Conservation (phyloP, 1,139 yeast species). For the Kurtzmaniella quercitrusa region DNA sequence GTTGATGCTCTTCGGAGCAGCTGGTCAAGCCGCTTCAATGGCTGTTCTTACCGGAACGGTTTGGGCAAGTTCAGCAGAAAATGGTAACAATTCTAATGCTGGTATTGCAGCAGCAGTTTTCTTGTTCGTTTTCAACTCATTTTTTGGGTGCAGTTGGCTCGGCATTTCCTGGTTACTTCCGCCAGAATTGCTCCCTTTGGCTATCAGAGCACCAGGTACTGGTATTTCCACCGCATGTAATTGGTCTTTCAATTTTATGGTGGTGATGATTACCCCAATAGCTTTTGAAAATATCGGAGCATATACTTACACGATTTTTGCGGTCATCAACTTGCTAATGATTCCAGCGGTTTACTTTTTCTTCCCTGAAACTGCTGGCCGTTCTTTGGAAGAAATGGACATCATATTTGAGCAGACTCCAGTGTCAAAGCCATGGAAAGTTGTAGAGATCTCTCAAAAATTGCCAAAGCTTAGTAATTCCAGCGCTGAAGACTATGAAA, state of each 20-base stretch:
- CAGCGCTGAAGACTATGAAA: background rate
- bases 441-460: constrained; percentile 31
- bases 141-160: constrained; percentile 29
- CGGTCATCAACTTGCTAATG: constrained; percentile 41
- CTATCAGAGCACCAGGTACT: constrained; percentile 32
- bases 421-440: constrained; percentile 32
- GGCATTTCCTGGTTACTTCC: constrained; percentile 31
- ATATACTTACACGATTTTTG: constrained; percentile 32
- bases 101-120: constrained; percentile 36
- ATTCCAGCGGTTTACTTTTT: constrained; percentile 52
- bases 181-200: constrained; percentile 36
- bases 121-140: constrained; percentile 33
- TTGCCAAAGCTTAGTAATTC: constrained; percentile 16
- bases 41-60: constrained; percentile 25
- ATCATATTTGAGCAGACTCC: constrained; percentile 48
- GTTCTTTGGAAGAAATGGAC: constrained; percentile 59
- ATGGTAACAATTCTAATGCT: constrained; percentile 12
- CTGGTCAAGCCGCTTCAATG: constrained; percentile 39
- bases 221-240: constrained; percentile 35
- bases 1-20: constrained; percentile 49
- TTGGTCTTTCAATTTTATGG: constrained; percentile 33
- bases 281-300: constrained; percentile 28
- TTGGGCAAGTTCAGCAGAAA: constrained; percentile 21
- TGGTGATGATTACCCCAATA: constrained; percentile 35
- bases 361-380: constrained; percentile 59